Conservation (phyloP, 768 basidiomycete species). For the Pisolithus sp. region DNA sequence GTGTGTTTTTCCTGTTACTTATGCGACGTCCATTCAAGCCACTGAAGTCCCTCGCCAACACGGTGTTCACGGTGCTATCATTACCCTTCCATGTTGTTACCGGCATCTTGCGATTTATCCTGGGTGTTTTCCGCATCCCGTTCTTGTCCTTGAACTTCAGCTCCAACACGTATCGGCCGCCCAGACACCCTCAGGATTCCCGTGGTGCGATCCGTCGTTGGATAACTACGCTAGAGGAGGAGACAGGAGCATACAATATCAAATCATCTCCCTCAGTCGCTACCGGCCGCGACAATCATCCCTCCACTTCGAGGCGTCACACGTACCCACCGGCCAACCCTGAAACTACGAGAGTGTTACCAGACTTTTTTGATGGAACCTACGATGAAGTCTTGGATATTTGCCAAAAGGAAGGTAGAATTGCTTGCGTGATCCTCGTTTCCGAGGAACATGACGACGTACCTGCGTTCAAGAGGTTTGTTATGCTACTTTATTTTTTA, state of each 20-base stretch:
- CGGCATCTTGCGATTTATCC: conserved; percentile 56
- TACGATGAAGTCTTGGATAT: conserved; percentile 74
- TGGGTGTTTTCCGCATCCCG: conserved; percentile 62
- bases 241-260: conserved; percentile 68
- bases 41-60: conserved; percentile 6
- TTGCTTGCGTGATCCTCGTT: conserved; percentile 78
- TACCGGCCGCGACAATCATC: conserved; percentile 34
- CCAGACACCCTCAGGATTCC: conserved; percentile 34
- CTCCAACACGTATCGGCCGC: conserved; percentile 41
- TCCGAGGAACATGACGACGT: conserved; percentile 91
- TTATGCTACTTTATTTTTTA: neutral
- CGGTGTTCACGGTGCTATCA: conserved; percentile 37
- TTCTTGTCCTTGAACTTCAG: conserved; percentile 51
- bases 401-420: conserved; percentile 64
- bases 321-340: conserved; percentile 20
- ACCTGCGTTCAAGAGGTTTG: conserved; percentile 76
- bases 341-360: conserved; percentile 50
- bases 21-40: neutral
- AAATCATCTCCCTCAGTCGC: conserved; percentile 33
- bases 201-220: conserved; percentile 65
- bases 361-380: conserved; percentile 73
- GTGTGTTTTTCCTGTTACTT: neutral
- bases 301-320: conserved; percentile 37
- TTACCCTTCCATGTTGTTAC: conserved; percentile 57
- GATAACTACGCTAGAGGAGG: conserved; percentile 77